Base-by-base conservation (phyloP, 2,329 filamentous ascomycete genomes). In the Podosphaera aphanis region DNA sequence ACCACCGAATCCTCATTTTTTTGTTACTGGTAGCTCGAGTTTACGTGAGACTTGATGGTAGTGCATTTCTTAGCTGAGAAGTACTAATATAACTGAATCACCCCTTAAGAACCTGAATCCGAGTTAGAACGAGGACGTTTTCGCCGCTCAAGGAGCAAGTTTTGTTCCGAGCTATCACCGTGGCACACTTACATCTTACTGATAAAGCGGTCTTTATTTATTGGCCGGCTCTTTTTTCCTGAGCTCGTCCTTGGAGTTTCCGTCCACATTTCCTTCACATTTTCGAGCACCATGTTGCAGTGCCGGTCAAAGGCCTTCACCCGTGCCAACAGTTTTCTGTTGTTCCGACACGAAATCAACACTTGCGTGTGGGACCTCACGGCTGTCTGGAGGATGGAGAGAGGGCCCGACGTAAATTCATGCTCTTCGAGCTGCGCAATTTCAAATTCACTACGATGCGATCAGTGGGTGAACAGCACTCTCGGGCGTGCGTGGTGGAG, bases 231-330 rank as follows among this genome's bases (percentile, higher is more conserved):
- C 66, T 85, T 86, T 69, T 88, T 90, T 53, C 88, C 88, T 53
- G 78, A 79, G 19, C 81, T 77, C 58, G 83, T 71, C 49, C 77
- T 69, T 43, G 88, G 85, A 47, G 82, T 90, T 67, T 98, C 90
- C 8, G 86, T 94, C 90, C 90, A 98, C 88, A 98, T 95, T 67
- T 98, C 90, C 71, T 92, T 92, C 38, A 92, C 85, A 55, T 93
- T 93, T 69, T 93, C 85, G 42, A 94, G 69, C 2, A 93, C 83
- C 90, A 98, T 95, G 67, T 98, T 98, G 74, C 86, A 95, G 66
- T 98, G 90, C 49, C 90, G 74, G 65, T 98, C 90, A 62, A 98
- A 98, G 5, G 90, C 90, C 70, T 98, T 98, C 59, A 98, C 88
- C 52, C 90, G 81, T 44, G 88, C 90, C 46, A 98, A 78, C 42